Percentiles rank a stretch among this genome's conserved stretches.
These are phyloP conservation scores for Elongisporangium prolatum DNA, from an alignment of 352 stramenopile species.

Conservation along the genomic window DNA sequence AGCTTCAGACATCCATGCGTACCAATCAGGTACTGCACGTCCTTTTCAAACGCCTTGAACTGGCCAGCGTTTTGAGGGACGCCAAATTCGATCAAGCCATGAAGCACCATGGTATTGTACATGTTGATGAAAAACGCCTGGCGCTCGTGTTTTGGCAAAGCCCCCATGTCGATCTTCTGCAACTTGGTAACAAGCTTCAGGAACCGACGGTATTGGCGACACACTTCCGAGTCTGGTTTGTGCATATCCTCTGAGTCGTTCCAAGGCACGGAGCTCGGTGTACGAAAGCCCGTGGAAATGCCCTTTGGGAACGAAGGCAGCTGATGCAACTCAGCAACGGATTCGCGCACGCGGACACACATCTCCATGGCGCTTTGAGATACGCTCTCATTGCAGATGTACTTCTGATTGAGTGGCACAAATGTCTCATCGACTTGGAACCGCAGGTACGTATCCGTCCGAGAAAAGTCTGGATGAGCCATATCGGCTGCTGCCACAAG, in stretches of 20 bases:
- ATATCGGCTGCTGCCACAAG: conserved; percentile 51
- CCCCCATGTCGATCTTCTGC: conserved; percentile 67
- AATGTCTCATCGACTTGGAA: conserved; percentile 87
- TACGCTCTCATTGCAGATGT: conserved; percentile 43
- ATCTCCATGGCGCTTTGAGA: conserved; percentile 61
- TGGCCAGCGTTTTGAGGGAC: conserved; percentile 81
- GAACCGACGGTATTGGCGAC: conserved; percentile 68
- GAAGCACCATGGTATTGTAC: conserved; percentile 87
- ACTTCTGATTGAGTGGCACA: conserved; percentile 76
- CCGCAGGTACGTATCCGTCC: conserved; percentile 57
- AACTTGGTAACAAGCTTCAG: conserved; percentile 58
- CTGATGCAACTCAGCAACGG: conserved; percentile 63
- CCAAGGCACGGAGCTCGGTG: conserved; percentile 18
- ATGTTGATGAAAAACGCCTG: conserved; percentile 90
- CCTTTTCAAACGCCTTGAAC: conserved; percentile 81
- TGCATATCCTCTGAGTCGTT: background rate
- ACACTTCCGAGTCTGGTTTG: conserved; percentile 31
- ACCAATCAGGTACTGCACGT: conserved; percentile 77
- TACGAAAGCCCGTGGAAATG: conserved; percentile 64
- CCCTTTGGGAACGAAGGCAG: conserved; percentile 58
- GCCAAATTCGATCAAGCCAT: conserved; percentile 81
- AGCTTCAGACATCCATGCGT: conserved; percentile 1
- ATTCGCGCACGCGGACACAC: conserved; percentile 58
- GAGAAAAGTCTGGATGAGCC: conserved; percentile 35
- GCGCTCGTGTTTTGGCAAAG: conserved; percentile 75